These are phyloP conservation scores for Exophiala xenobiotica DNA, from an alignment of 2,329 filamentous ascomycete genomes.

Conservation along the genomic window DNA sequence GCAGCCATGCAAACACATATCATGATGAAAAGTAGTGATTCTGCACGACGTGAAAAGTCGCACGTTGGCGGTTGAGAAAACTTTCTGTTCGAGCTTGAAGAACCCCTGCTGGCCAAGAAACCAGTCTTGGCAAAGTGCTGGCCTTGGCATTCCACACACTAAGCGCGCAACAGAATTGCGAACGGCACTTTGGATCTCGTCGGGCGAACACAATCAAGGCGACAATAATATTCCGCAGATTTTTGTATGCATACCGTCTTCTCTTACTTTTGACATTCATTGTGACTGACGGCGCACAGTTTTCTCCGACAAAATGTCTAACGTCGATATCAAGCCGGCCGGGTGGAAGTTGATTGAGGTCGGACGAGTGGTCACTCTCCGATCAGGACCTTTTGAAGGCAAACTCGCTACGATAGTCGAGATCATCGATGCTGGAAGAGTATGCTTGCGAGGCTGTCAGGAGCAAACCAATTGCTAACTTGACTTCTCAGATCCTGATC, in stretches of 20 bases:
- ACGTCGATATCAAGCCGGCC: constrained; percentile 77
- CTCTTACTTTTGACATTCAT: constrained; percentile 3
- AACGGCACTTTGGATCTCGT: neutral
- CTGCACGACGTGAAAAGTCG: no score
- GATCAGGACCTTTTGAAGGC: constrained; percentile 75
- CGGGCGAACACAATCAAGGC: constrained; percentile 2
- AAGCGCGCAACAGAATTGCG: neutral
- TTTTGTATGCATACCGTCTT: constrained; percentile 14
- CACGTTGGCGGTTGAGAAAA: no score
- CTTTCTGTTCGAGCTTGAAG: no score
- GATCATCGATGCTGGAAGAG: constrained; percentile 99
- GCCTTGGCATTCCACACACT: constrained; percentile 15
- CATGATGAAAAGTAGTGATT: no score
- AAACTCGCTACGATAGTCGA: constrained; percentile 93
- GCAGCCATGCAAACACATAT: no score
- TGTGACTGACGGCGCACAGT: constrained; percentile 21
- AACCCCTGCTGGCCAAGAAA: neutral
- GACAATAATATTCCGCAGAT: constrained; percentile 13
- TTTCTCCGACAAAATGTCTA: constrained; percentile 60
- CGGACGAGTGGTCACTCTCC: constrained; percentile 93
- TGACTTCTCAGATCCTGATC: constrained; percentile 73
- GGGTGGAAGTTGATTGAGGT: constrained; percentile 97
- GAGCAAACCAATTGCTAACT: constrained; percentile 9
- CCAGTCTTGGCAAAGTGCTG: constrained; percentile 4
- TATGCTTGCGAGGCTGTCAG: constrained; percentile 59